Base-by-base conservation (phyloP, 495 filamentous ascomycete species). In the Annulohypoxylon bovei region DNA sequence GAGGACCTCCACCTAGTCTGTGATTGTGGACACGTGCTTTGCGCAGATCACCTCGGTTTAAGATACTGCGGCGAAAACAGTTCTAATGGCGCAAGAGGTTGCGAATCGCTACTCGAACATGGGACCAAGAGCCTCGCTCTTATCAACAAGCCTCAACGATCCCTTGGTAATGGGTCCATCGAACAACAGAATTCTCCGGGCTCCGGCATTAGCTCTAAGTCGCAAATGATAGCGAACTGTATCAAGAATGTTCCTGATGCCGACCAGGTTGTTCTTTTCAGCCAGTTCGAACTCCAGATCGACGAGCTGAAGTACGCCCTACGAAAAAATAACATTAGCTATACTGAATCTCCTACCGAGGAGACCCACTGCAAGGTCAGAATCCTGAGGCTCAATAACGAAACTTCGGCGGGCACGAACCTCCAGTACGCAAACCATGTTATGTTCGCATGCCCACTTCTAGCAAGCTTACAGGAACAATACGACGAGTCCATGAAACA, bases 361-460 rank as follows among this genome's bases (percentile, higher is more conserved):
- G 67, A 58, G 4, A 54, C 20, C 23, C 55, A 44, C 42, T 53
- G 16, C 85, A 85, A 70, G 49, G 87, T 92, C 1, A 75, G 93
- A 32, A 77, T 95, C n/a, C 76, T 97, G 18, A 87, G 89, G 61
- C 81, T 93, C 3, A 85, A 84, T 4, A 82, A 83, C 61, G 87
- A 86, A n/a, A 83, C 85, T 54, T 87, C 92, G 16, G 87, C 92
- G 7, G 93, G 93, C 28, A 76, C 86, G 18, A 96, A 96, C 72
- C 79, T 95, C 2, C 88, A 89, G 50, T 84, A 85, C 39, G 91
- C 92, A 0, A 94, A 92, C 61, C 93, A 95, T 66, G 81, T 94
- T 32, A 85, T 96, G 53, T 95, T 97, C 75, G 77, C 90, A 9
- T 85, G 84, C 0, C 92, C 93, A 1, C 79, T 89, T 2, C 78